Conservation (phyloP, 1,284 basidiomycete species). For the Stygiomarasmius scandens region DNA sequence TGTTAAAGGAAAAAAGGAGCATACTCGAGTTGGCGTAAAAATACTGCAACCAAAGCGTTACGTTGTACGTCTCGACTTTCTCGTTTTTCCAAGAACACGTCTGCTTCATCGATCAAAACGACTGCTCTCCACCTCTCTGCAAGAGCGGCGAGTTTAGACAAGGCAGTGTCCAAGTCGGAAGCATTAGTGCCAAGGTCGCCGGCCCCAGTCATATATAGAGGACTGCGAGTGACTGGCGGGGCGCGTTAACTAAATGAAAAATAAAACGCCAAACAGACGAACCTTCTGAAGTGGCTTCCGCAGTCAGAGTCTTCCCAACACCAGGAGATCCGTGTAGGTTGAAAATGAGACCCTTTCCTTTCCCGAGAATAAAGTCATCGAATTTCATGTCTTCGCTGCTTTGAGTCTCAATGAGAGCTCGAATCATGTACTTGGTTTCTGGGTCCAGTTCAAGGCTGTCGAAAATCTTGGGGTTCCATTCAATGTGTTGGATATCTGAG, state of each 20-base stretch:
- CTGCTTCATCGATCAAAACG: slow-evolving; percentile 40
- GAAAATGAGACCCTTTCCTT: slow-evolving; percentile 31
- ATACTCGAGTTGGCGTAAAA: slow-evolving; percentile 34
- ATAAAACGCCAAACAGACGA: background rate
- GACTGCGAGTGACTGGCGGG: slow-evolving; percentile 23
- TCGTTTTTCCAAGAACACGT: slow-evolving; percentile 37
- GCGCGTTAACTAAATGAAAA: background rate
- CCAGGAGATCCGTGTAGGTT: slow-evolving; percentile 23
- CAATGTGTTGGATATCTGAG: slow-evolving; percentile 27
- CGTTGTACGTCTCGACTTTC: slow-evolving; percentile 25
- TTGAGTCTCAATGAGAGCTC: slow-evolving; percentile 31
- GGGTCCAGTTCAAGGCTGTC: slow-evolving; percentile 28
- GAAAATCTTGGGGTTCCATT: slow-evolving; percentile 34
- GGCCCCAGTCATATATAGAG: slow-evolving; percentile 35
- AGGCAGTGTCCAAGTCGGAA: slow-evolving; percentile 24
- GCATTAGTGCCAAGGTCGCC: slow-evolving; percentile 35
- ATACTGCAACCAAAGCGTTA: slow-evolving; percentile 39
- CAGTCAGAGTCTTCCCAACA: slow-evolving; percentile 40
- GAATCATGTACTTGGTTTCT: slow-evolving; percentile 33
- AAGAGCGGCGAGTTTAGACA: slow-evolving; percentile 30
- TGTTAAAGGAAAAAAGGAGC: background rate
- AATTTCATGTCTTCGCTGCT: slow-evolving; percentile 17
- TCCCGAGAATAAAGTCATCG: slow-evolving; percentile 34
- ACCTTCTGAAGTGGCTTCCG: slow-evolving; percentile 36
- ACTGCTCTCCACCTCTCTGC: slow-evolving; percentile 37